Base-by-base conservation (phyloP, 805 yeast species). In the Metschnikowia kofuensis region DNA sequence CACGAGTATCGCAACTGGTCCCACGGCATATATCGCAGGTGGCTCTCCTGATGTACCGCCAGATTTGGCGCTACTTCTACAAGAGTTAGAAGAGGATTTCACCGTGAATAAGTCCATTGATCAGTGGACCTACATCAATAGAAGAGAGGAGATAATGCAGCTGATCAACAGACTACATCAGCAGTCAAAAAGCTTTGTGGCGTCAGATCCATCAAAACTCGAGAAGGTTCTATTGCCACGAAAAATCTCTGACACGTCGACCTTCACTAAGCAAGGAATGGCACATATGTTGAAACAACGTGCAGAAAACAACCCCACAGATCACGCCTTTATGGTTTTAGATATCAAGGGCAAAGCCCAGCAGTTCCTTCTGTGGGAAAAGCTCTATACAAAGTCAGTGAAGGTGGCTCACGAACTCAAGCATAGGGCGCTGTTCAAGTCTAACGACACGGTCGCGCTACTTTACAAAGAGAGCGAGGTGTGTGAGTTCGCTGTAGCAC, bases 381-480 rank as follows among this genome's bases (percentile, higher is more conserved):
- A 89, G 61, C 72, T 94, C 13, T 87, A 89, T 54, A 65, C 84
- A 37, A 80, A 85, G 57, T 86, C 97, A 0, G 96, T 89, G 61
- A 89, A 87, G 59, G 84, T 94, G 8, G 96, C 97, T 0, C 89
- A 85, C 63, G 87, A 85, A 63, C 84, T 89, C 51, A 75, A 82
- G 40, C 89, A 85, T 60, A 84, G 84, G 58, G 74, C 86, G 11
- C 82, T 88, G 1, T 68, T 89, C 30, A 86, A 84, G 62, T 80
- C 87, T 32, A 89, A 88, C 57, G 97, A 89, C 62, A 77, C 96
- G 34, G 96, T 92, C 0, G 81, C 89, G 31, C 71, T 94, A 38
- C 78, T 95, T 56, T 94, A 90, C 63, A 89, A 87, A 58, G 89
- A 85, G 49, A 77, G 78, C 30, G 98, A 94, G 65, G 83, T 88